Evolutionary conservation across 2,329 filamentous ascomycete species (phyloP).

Genomic region (Thielaviopsis musarum): DNA sequence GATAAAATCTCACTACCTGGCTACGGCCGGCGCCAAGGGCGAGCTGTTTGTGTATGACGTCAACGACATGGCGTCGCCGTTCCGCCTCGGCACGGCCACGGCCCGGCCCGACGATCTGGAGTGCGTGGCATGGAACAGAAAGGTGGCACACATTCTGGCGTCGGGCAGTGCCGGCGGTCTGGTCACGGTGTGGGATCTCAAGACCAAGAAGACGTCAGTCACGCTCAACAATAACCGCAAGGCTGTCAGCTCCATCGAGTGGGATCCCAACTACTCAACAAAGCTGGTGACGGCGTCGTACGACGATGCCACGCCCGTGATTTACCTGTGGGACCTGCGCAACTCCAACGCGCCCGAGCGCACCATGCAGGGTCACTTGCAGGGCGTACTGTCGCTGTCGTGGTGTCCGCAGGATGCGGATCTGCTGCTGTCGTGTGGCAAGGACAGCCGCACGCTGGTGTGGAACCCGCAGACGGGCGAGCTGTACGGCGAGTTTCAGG

Average conservation of each 20-base stretch:
- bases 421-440: conserved; percentile 80
- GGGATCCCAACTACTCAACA: conserved; percentile 91
- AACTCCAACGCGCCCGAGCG: conserved; percentile 91
- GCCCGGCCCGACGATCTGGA: conserved; percentile 91
- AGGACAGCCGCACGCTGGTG: conserved; percentile 86
- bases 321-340: conserved; percentile 84
- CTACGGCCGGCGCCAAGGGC: conserved; percentile 84
- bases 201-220: conserved; percentile 92
- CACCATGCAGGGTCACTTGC: conserved; percentile 79
- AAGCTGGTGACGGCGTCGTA: conserved; percentile 87
- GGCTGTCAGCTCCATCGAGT: conserved; percentile 84
- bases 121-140: conserved; percentile 95
- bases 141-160: conserved; percentile 88
- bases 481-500: conserved; percentile 77
- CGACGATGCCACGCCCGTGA: conserved; percentile 72
- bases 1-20: conserved; percentile 73
- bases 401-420: conserved; percentile 90
- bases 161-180: conserved; percentile 88
- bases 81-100: conserved; percentile 72
- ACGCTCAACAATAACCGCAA: conserved; percentile 93
- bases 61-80: conserved; percentile 75
- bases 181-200: conserved; percentile 96
- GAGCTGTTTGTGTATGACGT: conserved; percentile 94
- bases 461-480: conserved; percentile 94
- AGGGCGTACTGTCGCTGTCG: conserved; percentile 81